Conservation (phyloP, 768 basidiomycete species). For the Mycena sanguinolenta region DNA sequence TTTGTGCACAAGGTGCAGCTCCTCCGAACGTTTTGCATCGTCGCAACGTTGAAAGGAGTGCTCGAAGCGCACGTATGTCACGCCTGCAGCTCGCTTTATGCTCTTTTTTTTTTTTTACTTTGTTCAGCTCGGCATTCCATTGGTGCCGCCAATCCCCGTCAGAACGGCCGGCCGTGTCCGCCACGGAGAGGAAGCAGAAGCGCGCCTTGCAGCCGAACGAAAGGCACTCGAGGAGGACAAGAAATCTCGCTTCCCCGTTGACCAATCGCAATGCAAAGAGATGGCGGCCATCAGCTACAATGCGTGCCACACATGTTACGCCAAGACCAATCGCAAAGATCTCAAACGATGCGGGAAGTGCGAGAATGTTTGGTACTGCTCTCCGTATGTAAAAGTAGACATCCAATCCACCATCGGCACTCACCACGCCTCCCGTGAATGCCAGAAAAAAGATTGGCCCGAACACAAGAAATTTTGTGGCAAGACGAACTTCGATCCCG, state of each 20-base stretch:
- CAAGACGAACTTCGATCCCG: not conserved
- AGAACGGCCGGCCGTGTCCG: not conserved
- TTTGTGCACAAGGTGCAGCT: not conserved
- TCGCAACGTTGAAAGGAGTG: not conserved
- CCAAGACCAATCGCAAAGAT: not conserved
- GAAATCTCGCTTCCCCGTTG: not conserved
- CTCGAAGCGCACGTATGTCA: conserved; percentile 4
- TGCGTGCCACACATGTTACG: not conserved
- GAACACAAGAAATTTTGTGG: conserved; percentile 25
- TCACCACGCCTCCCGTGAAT: not conserved
- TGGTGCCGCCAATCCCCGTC: not conserved
- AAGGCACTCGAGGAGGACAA: not conserved
- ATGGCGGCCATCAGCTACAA: not conserved
- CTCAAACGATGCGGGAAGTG: conserved; percentile 12
- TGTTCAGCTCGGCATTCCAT: not conserved
- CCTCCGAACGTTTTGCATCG: not conserved
- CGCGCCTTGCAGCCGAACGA: not conserved
- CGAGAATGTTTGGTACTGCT: conserved; percentile 10
- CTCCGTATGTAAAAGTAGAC: not conserved
- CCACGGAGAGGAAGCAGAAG: not conserved
- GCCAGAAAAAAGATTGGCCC: conserved; percentile 21
- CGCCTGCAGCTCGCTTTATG: too few relatives aligned
- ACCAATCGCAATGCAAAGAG: conserved; percentile 4
- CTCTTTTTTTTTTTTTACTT: not conserved
- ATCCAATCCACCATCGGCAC: not conserved